phyloP scores from a whole-genome alignment of 148 eudicot species.

The Chenopodium berlandieri region DNA sequence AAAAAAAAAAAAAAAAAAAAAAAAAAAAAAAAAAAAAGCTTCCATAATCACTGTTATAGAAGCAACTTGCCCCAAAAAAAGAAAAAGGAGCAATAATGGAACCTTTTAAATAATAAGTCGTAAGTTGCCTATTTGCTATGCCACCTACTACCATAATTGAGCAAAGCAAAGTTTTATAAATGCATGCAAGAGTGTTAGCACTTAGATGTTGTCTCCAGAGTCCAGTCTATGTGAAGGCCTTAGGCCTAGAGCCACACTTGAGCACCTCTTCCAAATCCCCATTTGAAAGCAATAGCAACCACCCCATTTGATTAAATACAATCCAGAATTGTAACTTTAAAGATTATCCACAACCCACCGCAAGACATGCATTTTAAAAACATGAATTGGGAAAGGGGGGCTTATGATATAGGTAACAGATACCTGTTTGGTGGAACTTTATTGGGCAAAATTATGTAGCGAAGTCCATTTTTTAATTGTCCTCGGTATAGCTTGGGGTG shows the following conservation, averaged over 20 bases:
- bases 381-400: neutral
- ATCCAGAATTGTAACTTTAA: neutral
- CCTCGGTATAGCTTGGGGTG: slow-evolving; percentile 89
- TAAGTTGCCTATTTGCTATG: neutral
- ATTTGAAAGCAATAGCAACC: neutral
- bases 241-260: no score
- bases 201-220: neutral
- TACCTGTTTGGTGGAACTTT: slow-evolving; percentile 99
- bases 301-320: no score
- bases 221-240: neutral
- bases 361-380: slow-evolving; percentile 2
- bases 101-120: neutral
- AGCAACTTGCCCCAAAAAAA: neutral
- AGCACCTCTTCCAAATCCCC: neutral
- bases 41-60: neutral
- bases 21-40: neutral
- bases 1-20: neutral
- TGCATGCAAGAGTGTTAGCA: no score
- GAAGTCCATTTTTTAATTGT: slow-evolving; percentile 87
- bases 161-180: neutral
- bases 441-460: slow-evolving; percentile 90
- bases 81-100: neutral
- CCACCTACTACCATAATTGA: neutral
- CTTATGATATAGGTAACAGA: neutral
- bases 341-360: neutral